These are phyloP conservation scores for Albifimbria verrucaria DNA, from an alignment of 2,329 filamentous ascomycete species.

Conservation along the genomic window DNA sequence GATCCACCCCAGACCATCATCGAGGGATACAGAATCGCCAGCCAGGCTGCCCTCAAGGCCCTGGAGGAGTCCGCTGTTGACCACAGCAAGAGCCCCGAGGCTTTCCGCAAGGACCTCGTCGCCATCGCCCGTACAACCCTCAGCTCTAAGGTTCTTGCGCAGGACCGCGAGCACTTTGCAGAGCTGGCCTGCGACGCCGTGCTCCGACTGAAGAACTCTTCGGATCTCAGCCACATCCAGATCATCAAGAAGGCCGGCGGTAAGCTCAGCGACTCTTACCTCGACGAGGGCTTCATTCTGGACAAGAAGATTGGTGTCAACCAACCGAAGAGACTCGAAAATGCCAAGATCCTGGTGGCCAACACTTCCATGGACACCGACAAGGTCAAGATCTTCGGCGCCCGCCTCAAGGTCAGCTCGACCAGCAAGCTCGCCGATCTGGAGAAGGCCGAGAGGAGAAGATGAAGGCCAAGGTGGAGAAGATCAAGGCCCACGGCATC, in stretches of 20 bases:
- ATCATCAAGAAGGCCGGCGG: constrained; percentile 99
- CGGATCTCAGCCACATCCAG: constrained; percentile 95
- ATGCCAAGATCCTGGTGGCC: constrained; percentile 95
- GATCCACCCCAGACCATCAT: constrained; percentile 99
- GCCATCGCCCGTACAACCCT: constrained; percentile 92
- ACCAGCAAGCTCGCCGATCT: constrained; percentile 97
- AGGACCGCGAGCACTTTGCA: constrained; percentile 90
- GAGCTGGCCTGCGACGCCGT: constrained; percentile 88
- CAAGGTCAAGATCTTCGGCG: constrained; percentile 99
- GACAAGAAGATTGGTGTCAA: constrained; percentile 99
- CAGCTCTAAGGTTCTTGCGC: constrained; percentile 93
- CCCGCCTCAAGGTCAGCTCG: constrained; percentile 91
- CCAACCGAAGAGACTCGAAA: constrained; percentile 94
- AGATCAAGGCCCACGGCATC: constrained; percentile 97
- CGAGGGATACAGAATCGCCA: constrained; percentile 97
- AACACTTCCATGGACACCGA: constrained; percentile 99
- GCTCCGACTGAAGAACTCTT: constrained; percentile 81
- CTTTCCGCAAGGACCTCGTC: constrained; percentile 85
- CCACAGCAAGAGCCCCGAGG: constrained; percentile 77
- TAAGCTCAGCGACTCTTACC: constrained; percentile 94
- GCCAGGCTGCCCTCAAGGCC: constrained; percentile 78
- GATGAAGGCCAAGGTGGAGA: constrained; percentile 99
- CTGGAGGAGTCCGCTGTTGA: constrained; percentile 83
- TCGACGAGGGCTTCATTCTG: constrained; percentile 96
- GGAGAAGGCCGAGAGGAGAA: constrained; percentile 98